These are phyloP conservation scores for Coemansia sp. DNA, from an alignment of 192 early-diverging fungal species.

Conservation along the genomic window DNA sequence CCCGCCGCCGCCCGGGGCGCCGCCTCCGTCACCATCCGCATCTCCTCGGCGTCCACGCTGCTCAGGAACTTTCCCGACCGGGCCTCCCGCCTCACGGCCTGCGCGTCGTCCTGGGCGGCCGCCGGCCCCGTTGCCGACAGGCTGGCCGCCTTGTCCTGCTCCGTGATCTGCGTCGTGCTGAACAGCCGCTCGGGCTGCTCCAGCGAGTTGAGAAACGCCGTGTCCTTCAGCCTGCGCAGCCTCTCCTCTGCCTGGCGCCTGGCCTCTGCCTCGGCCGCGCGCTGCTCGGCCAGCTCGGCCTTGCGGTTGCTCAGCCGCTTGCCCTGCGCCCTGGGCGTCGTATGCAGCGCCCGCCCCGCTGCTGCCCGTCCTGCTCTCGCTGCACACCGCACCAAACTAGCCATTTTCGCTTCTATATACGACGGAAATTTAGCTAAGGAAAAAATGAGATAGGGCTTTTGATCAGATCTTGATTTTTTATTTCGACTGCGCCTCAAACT, in stretches of 20 bases:
- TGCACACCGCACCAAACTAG: not conserved
- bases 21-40: slow-evolving; percentile 30
- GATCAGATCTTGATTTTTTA: not conserved
- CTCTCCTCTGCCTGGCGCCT: slow-evolving; percentile 28
- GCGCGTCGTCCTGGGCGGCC: not conserved
- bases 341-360: slow-evolving; percentile 31
- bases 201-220: slow-evolving; percentile 52
- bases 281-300: slow-evolving; percentile 44
- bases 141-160: slow-evolving; percentile 35
- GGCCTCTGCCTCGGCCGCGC: slow-evolving; percentile 40
- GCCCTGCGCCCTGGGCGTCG: slow-evolving; percentile 13
- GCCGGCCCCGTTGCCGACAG: slow-evolving; percentile 6
- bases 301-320: slow-evolving; percentile 40
- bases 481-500: slow-evolving; percentile 21
- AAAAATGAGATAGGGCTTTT: too few relatives aligned
- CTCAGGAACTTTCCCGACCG: slow-evolving; percentile 34
- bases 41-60: slow-evolving; percentile 21
- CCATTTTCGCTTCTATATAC: too few relatives aligned
- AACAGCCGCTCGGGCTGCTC: slow-evolving; percentile 36
- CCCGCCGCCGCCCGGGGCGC: slow-evolving; percentile 36
- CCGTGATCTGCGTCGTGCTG: slow-evolving; percentile 44
- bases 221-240: slow-evolving; percentile 47
- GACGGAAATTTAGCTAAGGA: too few relatives aligned
- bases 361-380: not conserved
- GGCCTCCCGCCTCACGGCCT: slow-evolving; percentile 25